Evolutionary conservation across 257 asterid genomes (phyloP), one percentile per base, ranked within the genome.

Genomic region (Catharanthus roseus): DNA sequence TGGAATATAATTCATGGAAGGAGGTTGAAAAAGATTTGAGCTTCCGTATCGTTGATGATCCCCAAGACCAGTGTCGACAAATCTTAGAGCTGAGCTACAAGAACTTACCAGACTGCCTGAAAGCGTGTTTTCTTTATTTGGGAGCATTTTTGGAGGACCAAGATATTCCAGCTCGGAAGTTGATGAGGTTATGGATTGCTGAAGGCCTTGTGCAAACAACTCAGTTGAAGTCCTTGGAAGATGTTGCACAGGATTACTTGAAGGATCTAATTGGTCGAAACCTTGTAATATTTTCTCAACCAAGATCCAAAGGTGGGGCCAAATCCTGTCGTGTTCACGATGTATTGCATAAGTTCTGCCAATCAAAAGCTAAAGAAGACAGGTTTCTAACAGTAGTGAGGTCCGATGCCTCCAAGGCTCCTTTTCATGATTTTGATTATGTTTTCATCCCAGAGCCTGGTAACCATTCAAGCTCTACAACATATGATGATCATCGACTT

Each of bases 71-170:
- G 31, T 62, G 67, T 31, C 39, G 3, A 45, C 21, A 61, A 10
- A 61, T 61, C 67, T 0, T 62, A 5, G 47, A 62, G 49, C 31
- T 62, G 67, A 62, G 67, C 67, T 62, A 62, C 67, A 62, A 19
- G 3, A 13, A 36, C 4, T 19, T 62, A 62, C 67, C 67, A 34
- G 49, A 36, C 36, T 19, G 36, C 36, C n/a, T 62, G 12, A 62
- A 36, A 19, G 28, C 49, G 19, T 62, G 67, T 21, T 62, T 62
- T 19, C 67, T 62, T 9, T 62, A 34, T 9, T 19, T 62, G 5
- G 67, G 67, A 0, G 29, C 47, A 7, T 62, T 62, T 33, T 34
- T 36, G 49, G 67, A 62, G 13, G 49, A 62, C 18, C 10, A 36
- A 62, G 67, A 36, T 34, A 21, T 62, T 62, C 67, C 49, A 5